phyloP scores from a whole-genome alignment of 176 grass and related monocot genomes.

The Bolboschoenus planiculmis region DNA sequence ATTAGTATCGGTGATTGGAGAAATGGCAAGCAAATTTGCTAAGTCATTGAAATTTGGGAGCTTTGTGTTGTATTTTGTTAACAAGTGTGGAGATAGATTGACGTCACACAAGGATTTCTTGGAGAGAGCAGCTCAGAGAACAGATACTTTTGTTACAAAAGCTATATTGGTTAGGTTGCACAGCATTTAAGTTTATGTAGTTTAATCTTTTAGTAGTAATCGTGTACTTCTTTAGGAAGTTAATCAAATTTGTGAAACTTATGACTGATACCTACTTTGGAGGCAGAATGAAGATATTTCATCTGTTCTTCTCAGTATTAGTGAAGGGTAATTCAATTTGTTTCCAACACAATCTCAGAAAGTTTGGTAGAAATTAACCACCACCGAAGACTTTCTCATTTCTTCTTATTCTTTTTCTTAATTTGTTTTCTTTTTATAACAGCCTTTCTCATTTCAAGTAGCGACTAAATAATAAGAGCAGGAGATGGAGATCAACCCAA shows the following conservation, averaged over 20 bases:
- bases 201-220: not conserved
- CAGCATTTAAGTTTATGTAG: constrained; percentile 20
- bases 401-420: too few relatives aligned
- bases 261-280: not conserved
- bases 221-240: not conserved
- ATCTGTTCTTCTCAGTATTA: not conserved
- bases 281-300: not conserved
- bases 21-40: constrained; percentile 34
- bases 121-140: constrained; percentile 50
- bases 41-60: constrained; percentile 77
- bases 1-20: constrained; percentile 50
- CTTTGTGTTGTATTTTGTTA: constrained; percentile 56
- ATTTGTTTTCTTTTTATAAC: not conserved
- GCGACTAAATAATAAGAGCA: not conserved
- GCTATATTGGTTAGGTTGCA: constrained; percentile 62
- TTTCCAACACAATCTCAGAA: not conserved
- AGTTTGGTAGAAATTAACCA: not conserved
- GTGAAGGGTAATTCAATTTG: not conserved
- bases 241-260: not conserved
- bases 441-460: not conserved
- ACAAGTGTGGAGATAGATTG: constrained; percentile 38
- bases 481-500: not conserved
- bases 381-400: not conserved
- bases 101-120: constrained; percentile 43
- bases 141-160: constrained; percentile 65